These are phyloP conservation scores for Salix viminalis DNA, from an alignment of 345 rosid genomes.

Conservation along the genomic window DNA sequence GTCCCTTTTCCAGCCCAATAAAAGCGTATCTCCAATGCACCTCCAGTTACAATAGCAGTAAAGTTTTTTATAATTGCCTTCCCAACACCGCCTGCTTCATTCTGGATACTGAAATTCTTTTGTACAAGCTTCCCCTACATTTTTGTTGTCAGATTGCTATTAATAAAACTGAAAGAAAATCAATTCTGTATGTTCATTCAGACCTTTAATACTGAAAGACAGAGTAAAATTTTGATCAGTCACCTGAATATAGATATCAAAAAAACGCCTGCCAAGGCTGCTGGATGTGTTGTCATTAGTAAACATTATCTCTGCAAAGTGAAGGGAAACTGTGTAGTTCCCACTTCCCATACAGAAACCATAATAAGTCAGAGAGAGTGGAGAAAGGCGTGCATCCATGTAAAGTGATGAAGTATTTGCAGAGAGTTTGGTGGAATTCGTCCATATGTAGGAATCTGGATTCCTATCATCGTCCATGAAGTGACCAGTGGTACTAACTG, in stretches of 20 bases:
- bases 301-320: conserved; percentile 9
- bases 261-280: neutral
- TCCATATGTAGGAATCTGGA: neutral
- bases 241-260: conserved; percentile 10
- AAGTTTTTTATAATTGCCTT: conserved; percentile 6
- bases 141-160: no score
- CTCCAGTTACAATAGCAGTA: conserved; percentile 5
- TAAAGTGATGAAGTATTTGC: neutral
- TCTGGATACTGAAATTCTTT: neutral
- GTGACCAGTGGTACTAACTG: conserved; percentile 1
- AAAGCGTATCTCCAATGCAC: conserved; percentile 15
- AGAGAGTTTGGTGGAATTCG: neutral
- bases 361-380: neutral
- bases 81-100: conserved; percentile 9
- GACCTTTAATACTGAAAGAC: no score
- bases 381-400: neutral
- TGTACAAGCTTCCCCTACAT: neutral
- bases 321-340: neutral
- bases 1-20: conserved; percentile 24
- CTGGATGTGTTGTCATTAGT: neutral
- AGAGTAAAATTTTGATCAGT: neutral
- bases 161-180: neutral
- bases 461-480: conserved; percentile 1
- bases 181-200: neutral
- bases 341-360: neutral